These are phyloP conservation scores for Tilletia walkeri DNA, from an alignment of 1,284 basidiomycete species.

Conservation along the genomic window DNA sequence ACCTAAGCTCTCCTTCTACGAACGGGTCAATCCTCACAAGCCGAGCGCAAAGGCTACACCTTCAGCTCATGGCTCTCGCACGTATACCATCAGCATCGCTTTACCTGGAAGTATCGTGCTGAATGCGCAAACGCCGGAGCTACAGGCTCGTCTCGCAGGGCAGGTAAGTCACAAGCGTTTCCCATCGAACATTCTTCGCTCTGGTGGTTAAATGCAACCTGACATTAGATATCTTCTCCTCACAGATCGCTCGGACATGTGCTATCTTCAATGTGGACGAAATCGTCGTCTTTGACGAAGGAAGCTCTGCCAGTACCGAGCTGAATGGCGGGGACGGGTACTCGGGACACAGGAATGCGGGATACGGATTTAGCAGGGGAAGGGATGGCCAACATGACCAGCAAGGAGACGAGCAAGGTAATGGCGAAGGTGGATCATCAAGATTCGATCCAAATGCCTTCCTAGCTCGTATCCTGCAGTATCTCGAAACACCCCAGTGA, in stretches of 20 bases:
- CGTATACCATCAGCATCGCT: slow-evolving; percentile 49
- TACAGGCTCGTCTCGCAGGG: slow-evolving; percentile 48
- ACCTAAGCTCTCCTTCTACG: slow-evolving; percentile 20
- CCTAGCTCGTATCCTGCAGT: slow-evolving; percentile 50
- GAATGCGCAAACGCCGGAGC: slow-evolving; percentile 54
- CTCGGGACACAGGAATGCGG: not conserved
- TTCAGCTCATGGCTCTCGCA: slow-evolving; percentile 22
- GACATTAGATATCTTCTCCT: not conserved
- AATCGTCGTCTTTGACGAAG: slow-evolving; percentile 50
- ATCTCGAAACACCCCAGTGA: slow-evolving; percentile 55
- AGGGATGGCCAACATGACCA: slow-evolving; percentile 5
- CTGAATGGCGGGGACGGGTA: slow-evolving; percentile 27
- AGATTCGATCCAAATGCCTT: slow-evolving; percentile 45
- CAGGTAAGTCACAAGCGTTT: slow-evolving; percentile 18
- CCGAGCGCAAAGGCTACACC: slow-evolving; percentile 32
- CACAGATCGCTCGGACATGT: slow-evolving; percentile 49
- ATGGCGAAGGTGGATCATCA: not conserved
- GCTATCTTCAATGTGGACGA: slow-evolving; percentile 56
- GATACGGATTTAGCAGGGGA: slow-evolving; percentile 5
- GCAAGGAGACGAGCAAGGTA: not conserved
- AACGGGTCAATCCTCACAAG: slow-evolving; percentile 36
- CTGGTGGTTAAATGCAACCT: not conserved
- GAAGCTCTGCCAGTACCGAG: slow-evolving; percentile 21
- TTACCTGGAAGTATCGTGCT: slow-evolving; percentile 51
- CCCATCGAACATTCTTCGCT: not conserved